Percentiles rank a stretch among this genome's conserved stretches.
These are phyloP conservation scores for Persicaria tinctoria DNA, from an alignment of 148 eudicot species.

Conservation along the genomic window DNA sequence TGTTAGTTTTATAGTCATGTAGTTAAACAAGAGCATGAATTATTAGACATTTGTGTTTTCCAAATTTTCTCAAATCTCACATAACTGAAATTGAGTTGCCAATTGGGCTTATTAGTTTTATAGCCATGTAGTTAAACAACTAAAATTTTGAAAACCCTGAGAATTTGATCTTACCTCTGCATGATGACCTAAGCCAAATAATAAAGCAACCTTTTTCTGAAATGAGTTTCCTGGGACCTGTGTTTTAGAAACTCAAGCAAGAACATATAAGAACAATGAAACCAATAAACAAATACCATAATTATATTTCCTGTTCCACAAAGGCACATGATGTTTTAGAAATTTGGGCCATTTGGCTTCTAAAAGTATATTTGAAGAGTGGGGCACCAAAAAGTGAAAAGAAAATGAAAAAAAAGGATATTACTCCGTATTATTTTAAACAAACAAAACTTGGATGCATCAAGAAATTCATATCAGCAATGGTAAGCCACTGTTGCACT, in stretches of 20 bases:
- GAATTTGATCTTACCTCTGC: conserved; percentile 45
- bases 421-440: background rate
- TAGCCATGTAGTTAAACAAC: too few species aligned
- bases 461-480: background rate
- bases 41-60: too few species aligned
- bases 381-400: background rate
- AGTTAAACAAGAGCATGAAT: background rate
- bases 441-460: background rate
- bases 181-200: conserved; percentile 66
- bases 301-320: background rate
- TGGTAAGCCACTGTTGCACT: background rate
- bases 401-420: too few species aligned
- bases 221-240: conserved; percentile 91
- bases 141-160: background rate
- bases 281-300: background rate
- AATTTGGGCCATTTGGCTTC: background rate
- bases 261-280: conserved; percentile 1
- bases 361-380: background rate
- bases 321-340: background rate
- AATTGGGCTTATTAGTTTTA: too few species aligned
- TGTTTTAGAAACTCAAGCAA: conserved; percentile 8
- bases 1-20: background rate
- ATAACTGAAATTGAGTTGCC: background rate
- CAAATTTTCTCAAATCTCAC: too few species aligned
- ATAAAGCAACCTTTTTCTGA: conserved; percentile 78